phyloP scores from a whole-genome alignment of 768 basidiomycete species.

The Pleurotus platypus region DNA sequence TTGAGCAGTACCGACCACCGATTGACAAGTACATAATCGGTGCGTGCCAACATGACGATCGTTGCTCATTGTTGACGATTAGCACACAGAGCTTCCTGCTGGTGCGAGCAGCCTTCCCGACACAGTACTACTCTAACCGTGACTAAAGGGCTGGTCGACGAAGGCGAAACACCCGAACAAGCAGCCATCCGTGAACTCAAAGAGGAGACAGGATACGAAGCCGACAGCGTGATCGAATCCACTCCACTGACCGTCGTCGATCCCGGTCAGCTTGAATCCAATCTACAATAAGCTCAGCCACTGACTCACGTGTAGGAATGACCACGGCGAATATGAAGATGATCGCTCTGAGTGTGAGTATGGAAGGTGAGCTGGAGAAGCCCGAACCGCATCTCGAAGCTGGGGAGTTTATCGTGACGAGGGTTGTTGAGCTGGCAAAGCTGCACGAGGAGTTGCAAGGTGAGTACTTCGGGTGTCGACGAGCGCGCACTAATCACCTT shows the following conservation, averaged over 20 bases:
- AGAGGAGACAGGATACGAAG: constrained; percentile 83
- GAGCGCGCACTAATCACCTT: not conserved
- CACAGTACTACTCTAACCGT: constrained; percentile 5
- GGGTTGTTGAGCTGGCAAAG: constrained; percentile 65
- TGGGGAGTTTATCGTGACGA: constrained; percentile 82
- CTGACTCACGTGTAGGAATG: constrained; percentile 58
- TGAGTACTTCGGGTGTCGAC: constrained; percentile 25
- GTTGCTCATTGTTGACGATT: not conserved
- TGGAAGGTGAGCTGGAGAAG: constrained; percentile 63
- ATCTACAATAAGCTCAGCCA: too few relatives aligned
- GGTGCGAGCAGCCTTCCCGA: constrained; percentile 20
- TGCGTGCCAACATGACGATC: constrained; percentile 18
- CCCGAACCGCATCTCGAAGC: constrained; percentile 76
- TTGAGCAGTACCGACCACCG: constrained; percentile 92
- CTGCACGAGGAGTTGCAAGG: constrained; percentile 65
- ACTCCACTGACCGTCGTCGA: constrained; percentile 64
- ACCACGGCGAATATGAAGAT: constrained; percentile 92
- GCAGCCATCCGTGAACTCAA: constrained; percentile 85
- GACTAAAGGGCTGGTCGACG: constrained; percentile 71
- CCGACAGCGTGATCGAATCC: constrained; percentile 56
- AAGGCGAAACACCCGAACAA: constrained; percentile 74
- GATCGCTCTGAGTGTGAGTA: constrained; percentile 62
- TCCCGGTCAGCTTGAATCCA: constrained; percentile 48
- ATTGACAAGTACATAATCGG: constrained; percentile 76
- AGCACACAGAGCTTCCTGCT: constrained; percentile 51